Evolutionary conservation across 495 filamentous ascomycete genomes (phyloP).

Genomic region (Penicillium verhagenii): DNA sequence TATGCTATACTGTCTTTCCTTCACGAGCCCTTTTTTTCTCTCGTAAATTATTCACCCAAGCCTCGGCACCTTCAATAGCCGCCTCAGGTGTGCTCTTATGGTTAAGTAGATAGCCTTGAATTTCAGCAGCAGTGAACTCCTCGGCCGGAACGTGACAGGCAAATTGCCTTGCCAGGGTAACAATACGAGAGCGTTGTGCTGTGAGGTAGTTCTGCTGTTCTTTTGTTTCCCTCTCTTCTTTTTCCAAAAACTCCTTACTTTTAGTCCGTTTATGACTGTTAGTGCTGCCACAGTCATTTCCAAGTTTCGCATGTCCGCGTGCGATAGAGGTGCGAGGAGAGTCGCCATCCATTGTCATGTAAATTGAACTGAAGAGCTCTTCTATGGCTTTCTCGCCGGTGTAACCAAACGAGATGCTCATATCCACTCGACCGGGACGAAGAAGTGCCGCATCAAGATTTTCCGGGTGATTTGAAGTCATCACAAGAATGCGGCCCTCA

Average conservation of each 20-base stretch:
- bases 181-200: conserved; percentile 28
- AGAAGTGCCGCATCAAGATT: conserved; percentile 75
- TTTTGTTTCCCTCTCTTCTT: conserved; percentile 6
- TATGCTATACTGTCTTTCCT: conserved; percentile 9
- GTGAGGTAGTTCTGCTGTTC: background rate
- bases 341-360: conserved; percentile 41
- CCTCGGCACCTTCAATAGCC: conserved; percentile 54
- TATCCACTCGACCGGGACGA: conserved; percentile 74
- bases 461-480: conserved; percentile 81
- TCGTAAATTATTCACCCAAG: conserved; percentile 57
- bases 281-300: background rate
- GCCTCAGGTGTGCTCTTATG: conserved; percentile 62
- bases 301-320: background rate
- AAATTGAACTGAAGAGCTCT: conserved; percentile 73
- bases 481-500: conserved; percentile 76
- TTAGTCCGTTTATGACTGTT: background rate
- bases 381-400: conserved; percentile 60
- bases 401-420: conserved; percentile 67
- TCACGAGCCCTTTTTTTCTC: conserved; percentile 46
- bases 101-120: conserved; percentile 73
- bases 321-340: conserved; percentile 6
- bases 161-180: conserved; percentile 54
- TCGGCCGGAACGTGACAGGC: conserved; percentile 58
- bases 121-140: conserved; percentile 71
- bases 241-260: background rate